phyloP scores from a whole-genome alignment of 2,329 filamentous ascomycete genomes.

The Calonectria leucothoes region DNA sequence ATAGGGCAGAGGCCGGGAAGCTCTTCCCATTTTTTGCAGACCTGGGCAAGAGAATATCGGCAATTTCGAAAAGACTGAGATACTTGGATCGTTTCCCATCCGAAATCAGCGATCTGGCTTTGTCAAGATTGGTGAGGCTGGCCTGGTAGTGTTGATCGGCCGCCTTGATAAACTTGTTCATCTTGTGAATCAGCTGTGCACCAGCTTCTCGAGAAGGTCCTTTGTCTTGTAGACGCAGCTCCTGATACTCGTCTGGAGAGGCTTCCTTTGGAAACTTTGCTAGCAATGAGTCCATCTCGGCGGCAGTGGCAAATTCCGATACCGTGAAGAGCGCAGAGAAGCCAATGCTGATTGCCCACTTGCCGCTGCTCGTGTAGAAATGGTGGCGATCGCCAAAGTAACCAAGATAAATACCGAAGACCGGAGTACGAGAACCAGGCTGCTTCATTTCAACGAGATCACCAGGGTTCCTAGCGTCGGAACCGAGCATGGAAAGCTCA shows the following conservation, averaged over 20 bases:
- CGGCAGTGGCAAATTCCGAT: slow-evolving; percentile 55
- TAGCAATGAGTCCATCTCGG: slow-evolving; percentile 55
- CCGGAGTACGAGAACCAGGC: slow-evolving; percentile 54
- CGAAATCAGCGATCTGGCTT: slow-evolving; percentile 55
- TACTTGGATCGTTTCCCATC: slow-evolving; percentile 53
- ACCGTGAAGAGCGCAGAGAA: slow-evolving; percentile 63
- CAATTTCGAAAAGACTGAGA: slow-evolving; percentile 63
- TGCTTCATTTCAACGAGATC: slow-evolving; percentile 63
- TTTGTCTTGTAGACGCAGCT: slow-evolving; percentile 46
- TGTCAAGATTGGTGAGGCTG: slow-evolving; percentile 61
- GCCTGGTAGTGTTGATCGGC: slow-evolving; percentile 59
- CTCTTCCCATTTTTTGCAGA: slow-evolving; percentile 48
- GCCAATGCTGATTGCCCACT: slow-evolving; percentile 57
- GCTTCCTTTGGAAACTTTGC: slow-evolving; percentile 43
- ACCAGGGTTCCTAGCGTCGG: slow-evolving; percentile 51
- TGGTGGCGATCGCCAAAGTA: slow-evolving; percentile 62
- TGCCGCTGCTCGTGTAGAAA: slow-evolving; percentile 65
- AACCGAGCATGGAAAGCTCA: slow-evolving; percentile 40
- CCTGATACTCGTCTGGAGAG: slow-evolving; percentile 45
- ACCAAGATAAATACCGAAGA: slow-evolving; percentile 66
- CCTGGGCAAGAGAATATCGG: slow-evolving; percentile 55
- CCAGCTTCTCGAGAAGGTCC: slow-evolving; percentile 59
- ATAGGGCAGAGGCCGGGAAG: slow-evolving; percentile 64
- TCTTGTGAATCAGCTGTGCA: slow-evolving; percentile 57
- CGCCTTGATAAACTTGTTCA: slow-evolving; percentile 57